These are phyloP conservation scores for Fusarium mundagurra DNA, from an alignment of 2,329 filamentous ascomycete genomes.

Conservation along the genomic window DNA sequence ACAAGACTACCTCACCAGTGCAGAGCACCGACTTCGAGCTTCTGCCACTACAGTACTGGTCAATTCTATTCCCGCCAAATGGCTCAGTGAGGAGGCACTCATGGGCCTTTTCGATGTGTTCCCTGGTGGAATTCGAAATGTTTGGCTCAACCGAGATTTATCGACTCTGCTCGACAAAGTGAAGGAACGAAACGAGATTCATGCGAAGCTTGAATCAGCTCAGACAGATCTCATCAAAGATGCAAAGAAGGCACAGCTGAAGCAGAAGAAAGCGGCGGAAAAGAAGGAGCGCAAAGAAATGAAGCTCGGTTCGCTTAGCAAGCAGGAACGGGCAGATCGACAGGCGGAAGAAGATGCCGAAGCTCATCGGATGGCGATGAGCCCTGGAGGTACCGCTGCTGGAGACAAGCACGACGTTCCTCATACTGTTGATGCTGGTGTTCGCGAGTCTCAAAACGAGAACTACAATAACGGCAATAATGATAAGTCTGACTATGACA, in stretches of 20 bases:
- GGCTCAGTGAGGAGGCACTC: constrained; percentile 85
- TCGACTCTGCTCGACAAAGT: constrained; percentile 87
- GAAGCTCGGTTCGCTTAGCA: constrained; percentile 53
- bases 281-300: constrained; percentile 69
- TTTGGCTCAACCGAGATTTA: constrained; percentile 95
- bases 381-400: constrained; percentile 58
- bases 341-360: constrained; percentile 60
- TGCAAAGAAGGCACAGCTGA: constrained; percentile 82
- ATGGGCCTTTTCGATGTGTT: constrained; percentile 93
- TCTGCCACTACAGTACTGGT: constrained; percentile 97
- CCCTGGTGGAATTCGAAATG: constrained; percentile 91
- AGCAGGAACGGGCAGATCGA: constrained; percentile 59
- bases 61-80: constrained; percentile 88
- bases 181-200: constrained; percentile 75
- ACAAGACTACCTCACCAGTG: constrained; percentile 93
- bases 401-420: constrained; percentile 64
- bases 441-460: constrained; percentile 51
- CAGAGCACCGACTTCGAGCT: constrained; percentile 90
- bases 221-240: constrained; percentile 85
- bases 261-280: constrained; percentile 70
- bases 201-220: constrained; percentile 77
- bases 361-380: constrained; percentile 61
- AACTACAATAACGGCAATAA: too few species aligned
- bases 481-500: too few species aligned
- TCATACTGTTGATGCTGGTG: constrained; percentile 59